Evolutionary conservation across 148 eudicot genomes (phyloP).

Genomic region (Cornus florida): DNA sequence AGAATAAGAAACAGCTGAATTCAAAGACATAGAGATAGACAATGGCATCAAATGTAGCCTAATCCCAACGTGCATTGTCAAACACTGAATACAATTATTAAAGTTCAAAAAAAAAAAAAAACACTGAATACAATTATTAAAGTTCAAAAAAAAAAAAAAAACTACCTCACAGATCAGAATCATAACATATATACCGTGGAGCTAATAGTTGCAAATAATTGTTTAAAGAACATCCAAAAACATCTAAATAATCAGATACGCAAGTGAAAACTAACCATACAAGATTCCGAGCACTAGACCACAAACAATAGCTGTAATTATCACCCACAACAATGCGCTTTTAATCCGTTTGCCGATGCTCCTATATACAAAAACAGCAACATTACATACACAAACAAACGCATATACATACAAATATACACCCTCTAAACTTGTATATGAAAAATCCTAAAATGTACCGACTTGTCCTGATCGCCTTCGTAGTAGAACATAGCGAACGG

Average conservation of each 20-base stretch:
- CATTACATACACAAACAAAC: background rate
- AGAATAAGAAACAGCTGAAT: no score
- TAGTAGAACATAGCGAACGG: constrained; percentile 97
- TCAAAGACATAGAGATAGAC: no score
- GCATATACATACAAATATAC: background rate
- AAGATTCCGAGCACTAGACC: constrained; percentile 87
- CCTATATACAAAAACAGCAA: constrained; percentile 41
- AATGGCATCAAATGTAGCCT: no score
- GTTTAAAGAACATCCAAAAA: background rate
- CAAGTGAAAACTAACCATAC: constrained; percentile 54
- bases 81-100: no score
- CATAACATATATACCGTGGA: background rate
- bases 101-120: no score
- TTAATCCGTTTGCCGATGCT: constrained; percentile 67
- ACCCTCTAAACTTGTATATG: background rate
- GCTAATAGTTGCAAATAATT: background rate
- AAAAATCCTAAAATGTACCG: constrained; percentile 8
- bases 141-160: no score
- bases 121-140: no score
- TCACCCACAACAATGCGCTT: constrained; percentile 81
- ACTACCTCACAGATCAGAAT: background rate
- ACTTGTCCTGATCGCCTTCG: constrained; percentile 99
- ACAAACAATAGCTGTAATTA: constrained; percentile 66
- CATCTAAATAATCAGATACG: background rate
- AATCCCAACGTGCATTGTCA: no score